A percentile compares a stretch with the other conserved stretches of the same genome.
These are phyloP conservation scores for Gnomoniopsis smithogilvyi DNA, from an alignment of 2,329 filamentous ascomycete genomes.

Conservation along the genomic window DNA sequence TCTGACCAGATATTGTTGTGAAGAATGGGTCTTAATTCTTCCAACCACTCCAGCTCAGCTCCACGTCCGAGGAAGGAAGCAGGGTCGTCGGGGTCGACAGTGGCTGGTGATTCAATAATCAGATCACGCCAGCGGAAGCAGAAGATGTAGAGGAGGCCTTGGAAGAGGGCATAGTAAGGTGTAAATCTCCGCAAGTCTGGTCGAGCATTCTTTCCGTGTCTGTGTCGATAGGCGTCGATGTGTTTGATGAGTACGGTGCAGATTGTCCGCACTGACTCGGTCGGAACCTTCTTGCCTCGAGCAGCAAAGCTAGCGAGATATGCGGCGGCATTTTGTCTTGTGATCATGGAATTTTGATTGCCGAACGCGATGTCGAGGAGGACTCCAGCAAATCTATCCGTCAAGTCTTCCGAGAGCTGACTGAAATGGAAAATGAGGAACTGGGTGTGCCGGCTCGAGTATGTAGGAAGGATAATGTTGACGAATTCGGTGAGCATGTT, in stretches of 20 bases:
- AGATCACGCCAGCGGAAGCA: conserved; percentile 98
- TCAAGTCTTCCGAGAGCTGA: conserved; percentile 73
- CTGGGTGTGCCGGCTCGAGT: conserved; percentile 39
- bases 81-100: conserved; percentile 60
- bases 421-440: conserved; percentile 96
- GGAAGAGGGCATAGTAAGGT: conserved; percentile 83
- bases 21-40: conserved; percentile 70
- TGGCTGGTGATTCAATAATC: conserved; percentile 58
- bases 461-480: conserved; percentile 83
- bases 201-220: conserved; percentile 70
- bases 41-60: conserved; percentile 72
- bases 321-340: conserved; percentile 81
- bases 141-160: conserved; percentile 89
- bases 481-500: conserved; percentile 82
- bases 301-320: conserved; percentile 96
- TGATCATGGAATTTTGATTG: conserved; percentile 64
- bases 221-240: conserved; percentile 69
- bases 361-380: conserved; percentile 72
- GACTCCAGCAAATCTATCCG: conserved; percentile 77
- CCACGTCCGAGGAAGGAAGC: conserved; percentile 57
- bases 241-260: conserved; percentile 77
- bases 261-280: conserved; percentile 74
- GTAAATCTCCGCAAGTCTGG: conserved; percentile 83
- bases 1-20: conserved; percentile 78
- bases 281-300: conserved; percentile 76